Conservation (phyloP, 2,329 filamentous ascomycete genomes). For the Fusarium hainanense region DNA sequence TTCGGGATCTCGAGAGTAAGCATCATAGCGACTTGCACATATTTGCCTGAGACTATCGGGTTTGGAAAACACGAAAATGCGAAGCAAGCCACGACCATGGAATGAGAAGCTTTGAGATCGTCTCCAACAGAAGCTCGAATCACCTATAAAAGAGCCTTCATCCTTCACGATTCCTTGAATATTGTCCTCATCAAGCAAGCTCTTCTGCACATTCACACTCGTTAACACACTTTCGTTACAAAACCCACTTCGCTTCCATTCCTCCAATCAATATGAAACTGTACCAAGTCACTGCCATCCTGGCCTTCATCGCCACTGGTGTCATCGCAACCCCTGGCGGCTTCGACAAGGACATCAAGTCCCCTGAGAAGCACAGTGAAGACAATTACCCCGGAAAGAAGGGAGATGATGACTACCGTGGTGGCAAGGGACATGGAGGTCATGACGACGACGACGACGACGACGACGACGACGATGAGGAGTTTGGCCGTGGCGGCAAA, state of each 20-base stretch:
- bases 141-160: conserved; percentile 20
- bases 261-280: conserved; percentile 24
- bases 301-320: conserved; percentile 34
- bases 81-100: not conserved
- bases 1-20: not conserved
- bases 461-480: conserved; percentile 9
- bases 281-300: conserved; percentile 23
- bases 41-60: not conserved
- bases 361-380: not conserved
- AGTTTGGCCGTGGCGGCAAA: conserved; percentile 9
- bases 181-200: conserved; percentile 22
- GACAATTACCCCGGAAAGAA: not conserved
- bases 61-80: not conserved
- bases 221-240: conserved; percentile 16
- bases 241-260: not conserved
- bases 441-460: conserved; percentile 4
- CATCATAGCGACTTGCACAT: not conserved
- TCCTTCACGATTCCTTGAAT: not conserved
- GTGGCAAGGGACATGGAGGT: not conserved
- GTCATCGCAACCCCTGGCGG: conserved; percentile 22
- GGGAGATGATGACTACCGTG: not conserved
- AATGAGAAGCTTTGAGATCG: not conserved
- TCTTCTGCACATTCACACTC: conserved; percentile 14
- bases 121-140: not conserved
- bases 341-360: not conserved